Conservation (phyloP, 2,329 filamentous ascomycete genomes). For the Camillea tinctor region DNA sequence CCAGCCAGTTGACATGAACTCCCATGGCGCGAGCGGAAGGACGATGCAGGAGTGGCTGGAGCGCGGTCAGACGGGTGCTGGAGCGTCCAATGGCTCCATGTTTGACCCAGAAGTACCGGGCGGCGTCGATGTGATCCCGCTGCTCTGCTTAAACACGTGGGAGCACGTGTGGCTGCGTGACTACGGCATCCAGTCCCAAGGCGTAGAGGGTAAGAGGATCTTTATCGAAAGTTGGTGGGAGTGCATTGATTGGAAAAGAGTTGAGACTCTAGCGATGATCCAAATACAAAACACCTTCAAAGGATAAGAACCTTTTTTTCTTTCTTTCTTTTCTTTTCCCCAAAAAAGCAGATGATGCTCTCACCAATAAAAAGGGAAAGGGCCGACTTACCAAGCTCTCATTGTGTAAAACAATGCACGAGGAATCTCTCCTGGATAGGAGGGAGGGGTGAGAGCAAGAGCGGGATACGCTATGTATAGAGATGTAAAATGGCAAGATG, state of each 20-base stretch:
- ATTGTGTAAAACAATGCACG: conserved; percentile 15
- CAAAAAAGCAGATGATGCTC: background rate
- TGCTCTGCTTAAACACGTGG: conserved; percentile 95
- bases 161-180: conserved; percentile 89
- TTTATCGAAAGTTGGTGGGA: conserved; percentile 87
- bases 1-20: conserved; percentile 70
- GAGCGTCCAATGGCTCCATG: conserved; percentile 22
- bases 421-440: conserved; percentile 11
- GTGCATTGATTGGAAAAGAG: conserved; percentile 78
- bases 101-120: conserved; percentile 53
- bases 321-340: too few species aligned
- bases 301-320: conserved; percentile 18
- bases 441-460: background rate
- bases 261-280: conserved; percentile 45
- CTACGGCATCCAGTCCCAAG: conserved; percentile 60
- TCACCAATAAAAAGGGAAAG: conserved; percentile 4
- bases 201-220: conserved; percentile 68
- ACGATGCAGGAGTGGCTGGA: conserved; percentile 40
- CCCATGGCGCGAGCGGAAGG: conserved; percentile 41
- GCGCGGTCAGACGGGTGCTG: conserved; percentile 32
- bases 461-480: background rate
- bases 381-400: background rate
- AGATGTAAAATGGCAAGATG: conserved; percentile 3
- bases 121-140: conserved; percentile 67
- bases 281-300: conserved; percentile 1